Evolutionary conservation across 768 basidiomycete genomes (phyloP), one percentile per base, ranked within the genome.

Genomic region (Auricularia auricula-judae): DNA sequence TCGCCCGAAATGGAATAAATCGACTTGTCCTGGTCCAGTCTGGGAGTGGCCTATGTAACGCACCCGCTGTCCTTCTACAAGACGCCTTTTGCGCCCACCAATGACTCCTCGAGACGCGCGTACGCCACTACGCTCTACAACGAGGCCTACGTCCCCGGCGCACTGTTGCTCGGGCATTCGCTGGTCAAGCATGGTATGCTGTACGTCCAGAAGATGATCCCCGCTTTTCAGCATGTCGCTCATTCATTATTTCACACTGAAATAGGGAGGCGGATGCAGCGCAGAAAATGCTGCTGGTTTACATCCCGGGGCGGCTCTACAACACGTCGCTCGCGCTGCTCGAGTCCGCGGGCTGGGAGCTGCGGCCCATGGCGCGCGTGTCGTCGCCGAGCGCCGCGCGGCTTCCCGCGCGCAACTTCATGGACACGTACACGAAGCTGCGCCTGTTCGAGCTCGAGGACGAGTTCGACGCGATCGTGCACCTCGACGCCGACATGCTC

Each of bases 351-450:
- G 65, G 65, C 16, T 65, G 65, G 65, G 39, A n/a, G 12, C 14
- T 36, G 29, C n/a, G 44, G 3, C 5, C 47, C 16, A 61, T 63
- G 21, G 21, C n/a, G 8, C 61, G 39, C 18, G 62, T 65, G 18
- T 62, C 61, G 16, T 43, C 39, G 7, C 65, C 65, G 33, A 23
- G n/a, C n/a, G 10, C 42, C 4, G 43, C n/a, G 16, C 33, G 47
- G 8, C 61, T 61, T 16, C 61, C 65, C n/a, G 65, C 65, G 23
- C 3, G 53, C 33, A 65, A 65, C 61, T 65, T 65, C 44, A 62
- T 62, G 62, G 65, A 65, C n/a, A 63, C 63, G 44, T 65, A 65
- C 36, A 65, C 65, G 21, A 65, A 65, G 61, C 43, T 65, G 35
- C 60, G 61, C 7, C 65, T 65, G 21, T 65, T 65, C 59, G 65